Evolutionary conservation across 306 rosid genomes (phyloP), one percentile per base, ranked within the genome.

Genomic region (Oxytropis ochrocephala): DNA sequence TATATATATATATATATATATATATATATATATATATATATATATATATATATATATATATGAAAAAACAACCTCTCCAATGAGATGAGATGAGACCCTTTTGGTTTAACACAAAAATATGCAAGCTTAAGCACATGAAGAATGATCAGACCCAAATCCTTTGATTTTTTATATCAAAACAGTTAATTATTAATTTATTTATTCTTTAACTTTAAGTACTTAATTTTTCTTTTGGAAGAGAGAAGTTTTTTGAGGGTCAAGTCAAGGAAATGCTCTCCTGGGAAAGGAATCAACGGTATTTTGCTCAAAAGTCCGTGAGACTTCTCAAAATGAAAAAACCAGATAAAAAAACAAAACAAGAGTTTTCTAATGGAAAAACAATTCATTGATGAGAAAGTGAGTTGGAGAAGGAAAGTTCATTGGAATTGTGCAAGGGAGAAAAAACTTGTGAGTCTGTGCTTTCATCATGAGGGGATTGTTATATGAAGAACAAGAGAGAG

Each of bases 101-200:
- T 54, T 60, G 8, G 7, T 48, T 73, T 11, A 51, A 32, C 66
- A 44, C 43, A 56, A 47, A 38, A 70, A 58, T 57, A 64, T 70
- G 75, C 44, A 41, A 49, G 29, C 24, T 18, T 29, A 66, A 50
- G 13, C 46, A 42, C 0, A 16, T n/a, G n/a, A n/a, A 47, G 1
- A 18, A 21, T 64, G 5, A 46, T 78, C 65, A 62, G 67, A 77
- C 47, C 52, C 38, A 39, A 30, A 44, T 19, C 46, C 53, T 24
- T 24, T 24, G 29, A 24, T 24, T 24, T 24, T 24, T 24, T 5
- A 7, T 64, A 32, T 51, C 33, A 16, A 16, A 24, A 27, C 19
- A 50, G 10, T 35, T 21, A 12, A 47, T 7, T 2, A 21, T 7
- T n/a, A n/a, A n/a, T n/a, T 73, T 8, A 41, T 5, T 18, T 42